Conservation (phyloP, 1,284 basidiomycete species). For the Cryptococcus sp. region DNA sequence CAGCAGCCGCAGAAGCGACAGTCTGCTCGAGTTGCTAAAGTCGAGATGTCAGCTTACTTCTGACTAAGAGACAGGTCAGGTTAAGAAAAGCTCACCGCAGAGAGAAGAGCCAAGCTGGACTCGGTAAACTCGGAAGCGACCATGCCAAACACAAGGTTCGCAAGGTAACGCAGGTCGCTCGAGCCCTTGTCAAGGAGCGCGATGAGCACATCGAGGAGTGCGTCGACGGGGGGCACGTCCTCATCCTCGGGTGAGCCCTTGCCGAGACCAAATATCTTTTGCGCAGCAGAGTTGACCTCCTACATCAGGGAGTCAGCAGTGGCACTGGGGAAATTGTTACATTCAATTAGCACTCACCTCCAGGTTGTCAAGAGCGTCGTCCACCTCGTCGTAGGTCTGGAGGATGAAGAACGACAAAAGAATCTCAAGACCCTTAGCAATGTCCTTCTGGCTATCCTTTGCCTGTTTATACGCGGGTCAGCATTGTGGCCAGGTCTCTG, state of each 20-base stretch:
- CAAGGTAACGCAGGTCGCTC: constrained; percentile 74
- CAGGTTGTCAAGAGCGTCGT: constrained; percentile 58
- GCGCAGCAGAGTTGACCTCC: constrained; percentile 32
- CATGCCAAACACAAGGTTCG: constrained; percentile 75
- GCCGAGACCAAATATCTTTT: constrained; percentile 21
- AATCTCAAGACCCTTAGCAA: constrained; percentile 61
- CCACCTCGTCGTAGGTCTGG: constrained; percentile 65
- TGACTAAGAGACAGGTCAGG: neutral
- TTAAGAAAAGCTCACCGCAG: constrained; percentile 61
- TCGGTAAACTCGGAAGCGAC: constrained; percentile 67
- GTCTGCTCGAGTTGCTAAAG: constrained; percentile 71
- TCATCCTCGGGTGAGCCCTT: constrained; percentile 45
- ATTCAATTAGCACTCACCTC: constrained; percentile 55
- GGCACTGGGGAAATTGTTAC: neutral
- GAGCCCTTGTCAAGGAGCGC: constrained; percentile 83
- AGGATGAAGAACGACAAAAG: constrained; percentile 66
- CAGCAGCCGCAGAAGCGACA: constrained; percentile 28
- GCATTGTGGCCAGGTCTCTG: neutral
- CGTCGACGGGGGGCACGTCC: constrained; percentile 64
- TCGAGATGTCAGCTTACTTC: constrained; percentile 6
- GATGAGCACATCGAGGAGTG: constrained; percentile 82
- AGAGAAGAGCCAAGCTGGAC: constrained; percentile 75
- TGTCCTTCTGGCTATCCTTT: constrained; percentile 55
- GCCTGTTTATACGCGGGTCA: neutral
- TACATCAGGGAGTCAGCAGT: constrained; percentile 4